Evolutionary conservation across 2,329 filamentous ascomycete species (phyloP), one percentile per base, ranked within the genome.

Genomic region (Pyricularia grisea): DNA sequence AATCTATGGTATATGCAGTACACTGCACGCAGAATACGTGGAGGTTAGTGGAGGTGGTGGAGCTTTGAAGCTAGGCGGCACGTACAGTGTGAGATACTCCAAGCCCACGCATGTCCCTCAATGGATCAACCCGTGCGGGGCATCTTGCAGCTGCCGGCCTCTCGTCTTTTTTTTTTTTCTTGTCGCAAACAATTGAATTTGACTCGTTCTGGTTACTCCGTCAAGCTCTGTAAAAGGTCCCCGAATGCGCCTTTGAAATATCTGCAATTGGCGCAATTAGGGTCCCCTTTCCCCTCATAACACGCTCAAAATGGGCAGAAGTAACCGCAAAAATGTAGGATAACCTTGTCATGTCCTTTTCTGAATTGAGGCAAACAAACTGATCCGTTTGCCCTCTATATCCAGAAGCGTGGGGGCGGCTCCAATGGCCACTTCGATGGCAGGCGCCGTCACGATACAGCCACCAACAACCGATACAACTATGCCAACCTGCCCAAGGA

Each of bases 401-500:
- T 23, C 9, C 33, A 76, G 75, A 74, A 76, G 31, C 71, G 75
- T 67, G 73, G 74, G 31, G 74, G 76, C 73, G 79, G 81, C 73
- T 69, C 73, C 33, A 74, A 78, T 58, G 76, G 76, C 30, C 67
- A 68, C 23, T 68, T 68, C 23, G 67, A 68, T 25, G 74, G 76
- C 69, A 74, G 78, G 58, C 79, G 79, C 68, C 79, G 78, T 68
- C 77, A 73, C 76, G 79, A 73, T 79, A 82, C 71, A 60, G 71
- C 69, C 36, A 69, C 69, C 17, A 69, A 81, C 73, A 81, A 82
- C 71, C 80, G 81, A 68, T 81, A 81, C 74, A 75, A 78, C 72
- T 89, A 87, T 77, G 81, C 85, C 23, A 85, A 90, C 58, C 84
- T 97, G 68, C 80, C 84, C 74, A 95, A 94, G 82, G 82, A 89